Conservation (phyloP, 176 grass and related monocot species). For the Oryza punctata region DNA sequence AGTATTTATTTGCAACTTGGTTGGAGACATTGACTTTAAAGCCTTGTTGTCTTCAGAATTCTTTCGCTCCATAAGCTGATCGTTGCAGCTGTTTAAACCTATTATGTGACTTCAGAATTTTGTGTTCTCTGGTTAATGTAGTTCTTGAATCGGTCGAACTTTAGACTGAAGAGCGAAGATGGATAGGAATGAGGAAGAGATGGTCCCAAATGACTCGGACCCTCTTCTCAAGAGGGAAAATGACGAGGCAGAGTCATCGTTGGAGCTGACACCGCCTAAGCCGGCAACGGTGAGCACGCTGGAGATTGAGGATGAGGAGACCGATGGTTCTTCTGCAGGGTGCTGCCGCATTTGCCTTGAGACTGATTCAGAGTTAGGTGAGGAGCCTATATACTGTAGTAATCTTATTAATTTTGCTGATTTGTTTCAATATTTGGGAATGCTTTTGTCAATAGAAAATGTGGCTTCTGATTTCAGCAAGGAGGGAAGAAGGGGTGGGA, state of each 20-base stretch:
- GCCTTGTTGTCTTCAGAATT: neutral
- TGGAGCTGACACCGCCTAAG: conserved; percentile 24
- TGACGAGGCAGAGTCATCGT: conserved; percentile 6
- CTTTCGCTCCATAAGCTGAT: neutral
- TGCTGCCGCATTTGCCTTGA: conserved; percentile 98
- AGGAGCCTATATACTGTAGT: conserved; percentile 23
- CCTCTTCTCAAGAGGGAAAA: conserved; percentile 50
- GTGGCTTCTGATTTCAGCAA: neutral
- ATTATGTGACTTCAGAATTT: conserved; percentile 12
- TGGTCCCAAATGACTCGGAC: conserved; percentile 42
- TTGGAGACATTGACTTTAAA: neutral
- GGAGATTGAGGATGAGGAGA: conserved; percentile 85
- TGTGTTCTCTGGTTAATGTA: conserved; percentile 14
- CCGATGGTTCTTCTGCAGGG: conserved; percentile 57
- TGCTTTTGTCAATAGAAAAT: neutral
- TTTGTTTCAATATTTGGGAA: conserved; percentile 8
- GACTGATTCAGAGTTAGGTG: conserved; percentile 67
- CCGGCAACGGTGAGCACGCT: conserved; percentile 33
- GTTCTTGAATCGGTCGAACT: neutral
- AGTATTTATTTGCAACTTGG: neutral
- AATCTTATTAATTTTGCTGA: conserved; percentile 2
- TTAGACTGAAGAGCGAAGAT: conserved; percentile 23
- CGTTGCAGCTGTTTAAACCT: conserved; percentile 18
- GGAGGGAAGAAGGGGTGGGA: neutral
- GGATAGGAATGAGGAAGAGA: conserved; percentile 43